Evolutionary conservation across 2,329 filamentous ascomycete species (phyloP), one percentile per base, ranked within the genome.

Genomic region (Fusarium sp.): DNA sequence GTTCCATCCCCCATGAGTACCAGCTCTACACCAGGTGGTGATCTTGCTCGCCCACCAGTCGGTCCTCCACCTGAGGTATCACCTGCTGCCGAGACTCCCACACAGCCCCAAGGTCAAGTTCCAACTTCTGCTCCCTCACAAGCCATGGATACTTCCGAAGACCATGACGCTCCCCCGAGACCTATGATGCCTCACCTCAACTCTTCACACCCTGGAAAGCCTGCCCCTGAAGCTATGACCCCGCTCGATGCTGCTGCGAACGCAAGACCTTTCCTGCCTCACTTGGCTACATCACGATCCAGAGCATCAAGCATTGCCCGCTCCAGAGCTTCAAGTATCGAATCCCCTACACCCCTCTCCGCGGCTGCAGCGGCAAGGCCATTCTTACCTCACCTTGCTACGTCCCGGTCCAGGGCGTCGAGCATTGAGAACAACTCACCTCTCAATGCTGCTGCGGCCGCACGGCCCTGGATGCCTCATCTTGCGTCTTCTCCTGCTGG

Each of bases 1-100:
- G 66, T 76, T 4, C 77, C 80, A 0, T 81, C 81, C 1, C 79
- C 79, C 4, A 55, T 80, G 46, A 81, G 77, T 53, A 74, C 77
- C 49, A 75, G 73, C 18, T 72, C 77, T 10, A 69, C 65, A 18
- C 65, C 74, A 7, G 65, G 60, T 21, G 64, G 59, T 19, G 71
- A 71, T 18, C 75, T 75, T 12, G 63, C 69, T 31, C 51, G 65
- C 16, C 69, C 65, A 31, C 73, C 67, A 6, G 52, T 58, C 7
- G 46, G 62, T 7, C 67, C 71, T 13, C 59, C 69, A 1, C 61
- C 66, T 26, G 57, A 21, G 37, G 53, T 59, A 14, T 67, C 67
- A 7, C 62, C 62, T 18, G 62, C 67, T 11, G 65, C 65, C 4
- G 46, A 48, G 14, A 25, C 60, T 8, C 69, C 68, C 14, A 45